phyloP scores from a whole-genome alignment of 352 stramenopile species.

The Phytophthora constricta region DNA sequence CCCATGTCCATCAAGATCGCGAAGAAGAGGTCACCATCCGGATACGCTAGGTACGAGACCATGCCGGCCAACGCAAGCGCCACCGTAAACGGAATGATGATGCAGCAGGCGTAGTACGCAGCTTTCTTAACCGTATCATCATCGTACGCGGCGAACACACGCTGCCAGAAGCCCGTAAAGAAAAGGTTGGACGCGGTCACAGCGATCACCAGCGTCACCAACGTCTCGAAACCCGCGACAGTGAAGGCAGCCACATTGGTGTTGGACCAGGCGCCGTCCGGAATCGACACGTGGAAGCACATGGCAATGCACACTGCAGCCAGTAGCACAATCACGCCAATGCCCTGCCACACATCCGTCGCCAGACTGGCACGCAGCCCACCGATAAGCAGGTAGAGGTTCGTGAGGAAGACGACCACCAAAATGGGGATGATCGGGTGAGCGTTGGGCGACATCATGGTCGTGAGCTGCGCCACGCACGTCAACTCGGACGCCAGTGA shows the following conservation, averaged over 20 bases:
- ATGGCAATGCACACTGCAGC: constrained; percentile 64
- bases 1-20: constrained; percentile 70
- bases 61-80: constrained; percentile 62
- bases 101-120: constrained; percentile 40
- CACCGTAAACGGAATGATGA: constrained; percentile 69
- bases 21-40: constrained; percentile 61
- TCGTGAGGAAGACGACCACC: constrained; percentile 62
- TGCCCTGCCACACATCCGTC: constrained; percentile 70
- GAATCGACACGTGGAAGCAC: constrained; percentile 54
- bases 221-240: constrained; percentile 56
- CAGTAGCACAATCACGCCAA: constrained; percentile 59
- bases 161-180: constrained; percentile 79
- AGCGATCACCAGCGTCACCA: constrained; percentile 70
- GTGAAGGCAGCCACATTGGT: constrained; percentile 67
- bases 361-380: constrained; percentile 65
- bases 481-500: constrained; percentile 74
- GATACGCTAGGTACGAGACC: constrained; percentile 63
- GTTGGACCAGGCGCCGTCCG: constrained; percentile 41
- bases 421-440: constrained; percentile 63
- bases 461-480: constrained; percentile 50
- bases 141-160: constrained; percentile 58
- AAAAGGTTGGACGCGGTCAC: constrained; percentile 67
- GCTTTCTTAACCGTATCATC: constrained; percentile 51
- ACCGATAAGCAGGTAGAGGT: constrained; percentile 70
- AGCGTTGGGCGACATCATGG: constrained; percentile 47